Evolutionary conservation across 2,329 filamentous ascomycete species (phyloP), one percentile per base, ranked within the genome.

Genomic region (Huntiella decipiens): DNA sequence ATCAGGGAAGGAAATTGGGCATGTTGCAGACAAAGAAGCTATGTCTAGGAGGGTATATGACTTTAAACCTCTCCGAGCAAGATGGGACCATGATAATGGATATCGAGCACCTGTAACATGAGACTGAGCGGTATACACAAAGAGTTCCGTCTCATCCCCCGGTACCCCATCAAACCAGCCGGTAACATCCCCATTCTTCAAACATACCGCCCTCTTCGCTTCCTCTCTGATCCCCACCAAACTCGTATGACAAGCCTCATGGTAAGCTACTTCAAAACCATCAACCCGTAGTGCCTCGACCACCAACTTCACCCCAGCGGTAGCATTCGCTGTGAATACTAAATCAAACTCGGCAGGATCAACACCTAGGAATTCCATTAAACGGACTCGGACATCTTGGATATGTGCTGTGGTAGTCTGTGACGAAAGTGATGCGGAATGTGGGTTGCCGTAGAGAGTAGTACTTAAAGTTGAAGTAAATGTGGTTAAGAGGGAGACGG

Each of bases 71-170:
- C 53, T 46, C 19, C 66, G 58, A 22, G 62, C 53, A 45, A 54
- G 55, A 12, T 60, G 58, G 8, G 63, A 58, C 77, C 77, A 82
- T 1, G 61, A 57, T 22, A 74, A 58, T 3, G 77, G 75, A 37
- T 80, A 60, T 48, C 77, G 66, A 15, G 73, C 65, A 5, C 78
- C 78, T 38, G 73, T 77, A 66, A 82, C 75, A 55, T 82, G 82
- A 22, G 76, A 81, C 56, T 82, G 78, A 0, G 72, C 77, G 3
- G 78, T 76, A 55, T 76, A 82, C 15, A 74, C 74, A 52, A 82
- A 76, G 3, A 73, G 55, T 10, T 39, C 37, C n/a, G 35, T 22
- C 16, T 13, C 17, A n/a, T 43, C 1, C 64, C 63, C 7, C 53
- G 50, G 39, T 45, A 54, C 33, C 47, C 55, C 46, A 43, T 22